phyloP scores from a whole-genome alignment of 371 early-diverging fungal species.

The Sporodiniella umbellata region DNA sequence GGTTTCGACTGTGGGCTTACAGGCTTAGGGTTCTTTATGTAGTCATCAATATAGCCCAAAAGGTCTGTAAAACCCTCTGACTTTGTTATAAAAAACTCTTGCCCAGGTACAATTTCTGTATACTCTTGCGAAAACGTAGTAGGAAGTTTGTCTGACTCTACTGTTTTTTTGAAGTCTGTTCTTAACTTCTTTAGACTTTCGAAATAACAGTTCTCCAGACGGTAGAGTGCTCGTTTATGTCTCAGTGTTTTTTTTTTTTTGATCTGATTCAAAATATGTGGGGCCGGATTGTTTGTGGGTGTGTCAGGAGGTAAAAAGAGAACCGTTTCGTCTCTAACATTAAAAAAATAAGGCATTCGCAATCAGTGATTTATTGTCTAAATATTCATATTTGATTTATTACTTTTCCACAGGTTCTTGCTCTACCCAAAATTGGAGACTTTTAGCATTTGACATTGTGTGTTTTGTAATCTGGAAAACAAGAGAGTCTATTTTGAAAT shows the following conservation, averaged over 20 bases:
- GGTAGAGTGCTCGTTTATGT: not conserved
- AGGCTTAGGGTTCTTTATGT: too few relatives aligned
- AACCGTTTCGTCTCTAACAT: not conserved
- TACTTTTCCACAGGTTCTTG: constrained; percentile 15
- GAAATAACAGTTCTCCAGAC: constrained; percentile 3
- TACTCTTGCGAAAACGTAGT: not conserved
- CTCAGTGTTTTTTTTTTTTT: constrained; percentile 1
- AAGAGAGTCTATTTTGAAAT: too few relatives aligned
- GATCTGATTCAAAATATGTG: not conserved
- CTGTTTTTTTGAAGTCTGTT: not conserved
- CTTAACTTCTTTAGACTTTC: not conserved
- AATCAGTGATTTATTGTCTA: not conserved
- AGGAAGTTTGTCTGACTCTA: not conserved
- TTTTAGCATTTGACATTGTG: not conserved
- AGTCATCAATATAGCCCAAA: not conserved
- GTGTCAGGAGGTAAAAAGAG: constrained; percentile 18
- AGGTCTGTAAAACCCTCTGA: too few relatives aligned
- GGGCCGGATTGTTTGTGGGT: constrained; percentile 1
- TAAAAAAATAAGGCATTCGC: not conserved
- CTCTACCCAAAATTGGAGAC: constrained; percentile 13
- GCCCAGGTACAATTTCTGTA: not conserved
- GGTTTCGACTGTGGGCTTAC: too few relatives aligned
- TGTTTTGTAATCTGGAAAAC: too few relatives aligned
- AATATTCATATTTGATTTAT: not conserved
- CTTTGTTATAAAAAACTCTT: too few relatives aligned